Evolutionary conservation across 306 rosid species (phyloP), one percentile per base, ranked within the genome.

Genomic region (Notholithocarpus densiflorus): DNA sequence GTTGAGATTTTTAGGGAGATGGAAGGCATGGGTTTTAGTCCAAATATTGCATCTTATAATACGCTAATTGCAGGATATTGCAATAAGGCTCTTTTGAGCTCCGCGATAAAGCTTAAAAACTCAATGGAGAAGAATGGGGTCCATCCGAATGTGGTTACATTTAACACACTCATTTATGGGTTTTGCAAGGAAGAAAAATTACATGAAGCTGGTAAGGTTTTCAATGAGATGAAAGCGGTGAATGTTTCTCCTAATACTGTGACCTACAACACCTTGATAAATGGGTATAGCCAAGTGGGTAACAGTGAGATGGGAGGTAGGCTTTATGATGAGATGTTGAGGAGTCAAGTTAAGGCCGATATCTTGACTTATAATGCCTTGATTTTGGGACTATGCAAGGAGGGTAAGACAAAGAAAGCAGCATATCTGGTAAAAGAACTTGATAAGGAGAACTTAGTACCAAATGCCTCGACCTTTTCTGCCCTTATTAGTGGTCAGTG

Each of bases 371-470:
- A 87, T 76, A 92, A 94, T 80, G 92, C 92, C 7, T 86, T 90
- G 92, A 92, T 92, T 81, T 82, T 90, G 85, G 98, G 97, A 61
- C 77, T 90, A 23, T 95, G 97, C 80, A 95, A 86, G 84, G 89
- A 85, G 64, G 98, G 97, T 34, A 92, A 90, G 80, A 91, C 98
- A 27, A 92, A 85, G 85, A 95, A 92, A 52, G 96, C 97, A 71
- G 97, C 98, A 17, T 82, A 74, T 84, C 70, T 92, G 73, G 87
- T 95, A 60, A 89, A 81, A 78, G 94, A 91, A 75, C 89, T 91
- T 72, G 97, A 91, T 40, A 75, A 78, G 81, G 80, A 85, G 83
- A 89, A 85, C 57, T 81, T 94, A 75, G 87, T 85, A 9, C 94
- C 94, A 8, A 92, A 91, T 78, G 84, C 92, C 0, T 90, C 97